phyloP scores from a whole-genome alignment of 1,284 basidiomycete genomes.

The Thecaphora thlaspeos region DNA sequence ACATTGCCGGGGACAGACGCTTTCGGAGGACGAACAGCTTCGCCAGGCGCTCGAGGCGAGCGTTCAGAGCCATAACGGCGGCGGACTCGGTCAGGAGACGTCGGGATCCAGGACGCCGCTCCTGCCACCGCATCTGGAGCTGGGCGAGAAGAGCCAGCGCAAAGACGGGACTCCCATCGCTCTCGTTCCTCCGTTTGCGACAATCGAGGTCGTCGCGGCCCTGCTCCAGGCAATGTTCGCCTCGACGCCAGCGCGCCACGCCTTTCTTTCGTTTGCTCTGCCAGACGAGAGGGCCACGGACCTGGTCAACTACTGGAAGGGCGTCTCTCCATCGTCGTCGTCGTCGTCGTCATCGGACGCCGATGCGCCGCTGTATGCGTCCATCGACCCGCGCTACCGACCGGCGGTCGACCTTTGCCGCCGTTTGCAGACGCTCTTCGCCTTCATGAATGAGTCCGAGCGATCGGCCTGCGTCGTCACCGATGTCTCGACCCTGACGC shows the following conservation, averaged over 20 bases:
- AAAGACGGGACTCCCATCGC: conserved; percentile 16
- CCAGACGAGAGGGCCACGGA: conserved; percentile 17
- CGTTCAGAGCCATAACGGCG: conserved; percentile 30
- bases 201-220: conserved; percentile 23
- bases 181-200: conserved; percentile 26
- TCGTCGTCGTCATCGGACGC: conserved; percentile 5
- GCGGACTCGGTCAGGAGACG: conserved; percentile 6
- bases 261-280: conserved; percentile 14
- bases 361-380: neutral
- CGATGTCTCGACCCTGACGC: conserved; percentile 19
- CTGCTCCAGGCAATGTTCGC: conserved; percentile 27
- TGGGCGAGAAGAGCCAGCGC: conserved; percentile 12
- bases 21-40: conserved; percentile 35
- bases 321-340: conserved; percentile 8
- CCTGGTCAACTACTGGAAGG: conserved; percentile 31
- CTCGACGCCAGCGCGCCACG: conserved; percentile 14
- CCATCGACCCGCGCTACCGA: neutral
- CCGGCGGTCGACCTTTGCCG: conserved; percentile 17
- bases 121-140: conserved; percentile 23
- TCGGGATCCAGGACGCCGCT: conserved; percentile 22
- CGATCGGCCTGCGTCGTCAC: conserved; percentile 20
- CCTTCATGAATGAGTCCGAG: conserved; percentile 20
- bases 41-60: conserved; percentile 36
- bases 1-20: too few species aligned
- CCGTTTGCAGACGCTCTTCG: conserved; percentile 32